Evolutionary conservation across 345 rosid species (phyloP).

Genomic region (Moricandia moricandioides): DNA sequence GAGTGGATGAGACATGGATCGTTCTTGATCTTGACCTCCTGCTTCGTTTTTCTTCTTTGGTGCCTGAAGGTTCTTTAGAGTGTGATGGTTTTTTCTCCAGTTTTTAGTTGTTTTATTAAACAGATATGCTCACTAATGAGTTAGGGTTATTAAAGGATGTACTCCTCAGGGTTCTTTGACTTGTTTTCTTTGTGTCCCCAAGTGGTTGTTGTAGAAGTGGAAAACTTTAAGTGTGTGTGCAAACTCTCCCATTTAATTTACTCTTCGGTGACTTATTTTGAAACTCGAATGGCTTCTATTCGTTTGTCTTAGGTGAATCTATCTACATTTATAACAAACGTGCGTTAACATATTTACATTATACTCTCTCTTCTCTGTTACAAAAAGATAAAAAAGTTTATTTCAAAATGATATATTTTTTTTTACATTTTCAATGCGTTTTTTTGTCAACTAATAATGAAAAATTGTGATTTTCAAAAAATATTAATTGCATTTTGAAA

Average conservation of each 20-base stretch:
- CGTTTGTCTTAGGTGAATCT: too few species aligned
- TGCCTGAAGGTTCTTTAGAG: slow-evolving; percentile 21
- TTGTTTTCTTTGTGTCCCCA: slow-evolving; percentile 6
- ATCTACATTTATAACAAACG: too few species aligned
- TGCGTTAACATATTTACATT: too few species aligned
- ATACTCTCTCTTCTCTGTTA: too few species aligned
- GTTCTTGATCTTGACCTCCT: slow-evolving; percentile 3
- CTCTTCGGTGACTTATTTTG: slow-evolving; percentile 4
- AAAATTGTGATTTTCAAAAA: too few species aligned
- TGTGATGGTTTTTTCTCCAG: slow-evolving; percentile 16
- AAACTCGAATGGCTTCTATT: background rate
- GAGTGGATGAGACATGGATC: background rate
- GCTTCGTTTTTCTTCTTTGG: background rate
- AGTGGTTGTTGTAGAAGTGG: slow-evolving; percentile 20
- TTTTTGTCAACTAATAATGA: too few species aligned
- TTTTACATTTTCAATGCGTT: too few species aligned
- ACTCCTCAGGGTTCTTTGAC: slow-evolving; percentile 26
- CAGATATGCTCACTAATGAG: slow-evolving; percentile 23
- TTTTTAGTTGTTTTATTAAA: slow-evolving; percentile 6
- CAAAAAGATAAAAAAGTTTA: too few species aligned
- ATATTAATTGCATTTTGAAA: too few species aligned
- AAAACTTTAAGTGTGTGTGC: slow-evolving; percentile 7
- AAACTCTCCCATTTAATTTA: slow-evolving; percentile 8
- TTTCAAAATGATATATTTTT: too few species aligned
- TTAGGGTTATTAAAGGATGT: slow-evolving; percentile 26